phyloP scores from a whole-genome alignment of 192 early-diverging fungal species.

The Podila minutissima region DNA sequence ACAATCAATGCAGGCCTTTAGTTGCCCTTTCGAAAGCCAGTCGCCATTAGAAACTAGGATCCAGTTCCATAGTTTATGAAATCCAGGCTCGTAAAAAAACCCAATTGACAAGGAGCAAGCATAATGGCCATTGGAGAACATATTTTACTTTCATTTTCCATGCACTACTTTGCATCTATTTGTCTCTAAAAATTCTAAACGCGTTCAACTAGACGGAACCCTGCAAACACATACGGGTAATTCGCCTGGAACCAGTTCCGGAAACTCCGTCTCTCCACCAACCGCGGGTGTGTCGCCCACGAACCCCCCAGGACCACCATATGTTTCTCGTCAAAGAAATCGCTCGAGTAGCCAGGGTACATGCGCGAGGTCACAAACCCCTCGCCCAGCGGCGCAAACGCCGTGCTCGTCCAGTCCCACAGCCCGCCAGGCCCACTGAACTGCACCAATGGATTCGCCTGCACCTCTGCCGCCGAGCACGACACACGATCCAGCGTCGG shows the following conservation, averaged over 20 bases:
- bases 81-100: too few species aligned
- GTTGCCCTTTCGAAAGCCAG: too few species aligned
- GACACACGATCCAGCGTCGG: slow-evolving; percentile 59
- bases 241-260: slow-evolving; percentile 92
- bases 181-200: too few species aligned
- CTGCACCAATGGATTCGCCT: slow-evolving; percentile 11
- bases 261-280: slow-evolving; percentile 77
- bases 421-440: slow-evolving; percentile 63
- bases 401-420: slow-evolving; percentile 88
- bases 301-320: slow-evolving; percentile 83
- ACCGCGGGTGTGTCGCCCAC: slow-evolving; percentile 87
- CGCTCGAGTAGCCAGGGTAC: slow-evolving; percentile 91
- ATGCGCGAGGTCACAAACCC: slow-evolving; percentile 69
- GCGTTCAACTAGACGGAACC: slow-evolving; percentile 67
- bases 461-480: background rate
- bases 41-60: too few species aligned
- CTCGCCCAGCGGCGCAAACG: slow-evolving; percentile 60
- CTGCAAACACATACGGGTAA: slow-evolving; percentile 87
- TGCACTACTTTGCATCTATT: too few species aligned
- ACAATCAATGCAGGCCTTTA: too few species aligned
- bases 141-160: too few species aligned
- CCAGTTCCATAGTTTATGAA: too few species aligned
- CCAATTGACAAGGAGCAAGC: too few species aligned
- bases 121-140: too few species aligned
- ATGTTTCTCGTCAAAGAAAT: slow-evolving; percentile 94